A percentile compares a stretch with the other conserved stretches of the same genome.
phyloP scores from a whole-genome alignment of 768 basidiomycete species.

The Phanerodontia chrysosporium region DNA sequence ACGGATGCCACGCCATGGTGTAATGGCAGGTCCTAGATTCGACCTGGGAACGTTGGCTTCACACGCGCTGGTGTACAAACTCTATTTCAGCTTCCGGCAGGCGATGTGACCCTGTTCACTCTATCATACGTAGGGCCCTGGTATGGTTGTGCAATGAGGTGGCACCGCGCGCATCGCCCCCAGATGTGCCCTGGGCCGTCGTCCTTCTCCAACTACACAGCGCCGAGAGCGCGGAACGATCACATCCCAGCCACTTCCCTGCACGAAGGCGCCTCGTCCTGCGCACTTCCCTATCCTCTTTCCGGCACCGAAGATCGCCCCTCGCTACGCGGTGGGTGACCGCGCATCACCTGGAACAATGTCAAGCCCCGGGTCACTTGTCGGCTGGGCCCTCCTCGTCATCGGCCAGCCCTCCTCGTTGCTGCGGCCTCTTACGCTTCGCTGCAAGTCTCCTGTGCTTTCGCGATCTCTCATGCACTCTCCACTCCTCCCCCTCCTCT shows the following conservation, averaged over 20 bases:
- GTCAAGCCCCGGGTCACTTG: not conserved
- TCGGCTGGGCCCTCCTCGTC: not conserved
- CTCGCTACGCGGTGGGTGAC: not conserved
- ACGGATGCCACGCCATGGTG: not conserved
- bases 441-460: slow-evolving; percentile 35
- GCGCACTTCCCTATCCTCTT: not conserved
- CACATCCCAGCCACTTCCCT: not conserved
- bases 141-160: not conserved
- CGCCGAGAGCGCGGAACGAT: not conserved
- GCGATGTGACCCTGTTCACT: not conserved
- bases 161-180: not conserved
- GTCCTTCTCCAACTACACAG: not conserved
- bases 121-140: not conserved
- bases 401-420: not conserved
- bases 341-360: not conserved
- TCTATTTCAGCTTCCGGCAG: not conserved
- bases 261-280: not conserved
- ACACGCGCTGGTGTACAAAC: not conserved
- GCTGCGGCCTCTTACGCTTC: not conserved
- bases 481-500: slow-evolving; percentile 51
- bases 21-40: not conserved
- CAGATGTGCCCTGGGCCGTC: not conserved
- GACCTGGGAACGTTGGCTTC: not conserved
- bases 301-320: not conserved
- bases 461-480: slow-evolving; percentile 51